phyloP scores from a whole-genome alignment of 768 basidiomycete species.

The Kwoniella dendrophila region DNA sequence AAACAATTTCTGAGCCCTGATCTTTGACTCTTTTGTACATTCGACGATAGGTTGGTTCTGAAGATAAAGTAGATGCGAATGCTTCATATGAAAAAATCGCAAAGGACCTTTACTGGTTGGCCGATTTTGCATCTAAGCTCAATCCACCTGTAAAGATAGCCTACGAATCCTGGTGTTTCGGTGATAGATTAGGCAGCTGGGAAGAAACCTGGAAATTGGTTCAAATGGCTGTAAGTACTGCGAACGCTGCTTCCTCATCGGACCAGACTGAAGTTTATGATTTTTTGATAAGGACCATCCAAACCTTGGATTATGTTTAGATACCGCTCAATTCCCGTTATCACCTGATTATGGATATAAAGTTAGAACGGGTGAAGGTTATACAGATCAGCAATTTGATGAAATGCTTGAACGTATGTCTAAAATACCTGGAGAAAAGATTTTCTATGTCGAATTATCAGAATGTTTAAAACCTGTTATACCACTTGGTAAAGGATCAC shows the following conservation, averaged over 20 bases:
- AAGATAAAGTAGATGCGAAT: conserved; percentile 23
- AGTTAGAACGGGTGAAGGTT: conserved; percentile 31
- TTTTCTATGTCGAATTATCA: conserved; percentile 44
- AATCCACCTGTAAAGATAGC: conserved; percentile 36
- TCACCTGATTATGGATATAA: conserved; percentile 42
- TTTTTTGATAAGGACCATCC: conserved; percentile 25
- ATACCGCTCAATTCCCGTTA: conserved; percentile 41
- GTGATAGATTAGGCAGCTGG: conserved; percentile 31
- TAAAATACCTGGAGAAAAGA: conserved; percentile 35
- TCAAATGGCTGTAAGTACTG: conserved; percentile 4
- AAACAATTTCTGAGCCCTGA: too few species aligned
- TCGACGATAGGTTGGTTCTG: conserved; percentile 24
- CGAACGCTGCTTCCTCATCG: not conserved
- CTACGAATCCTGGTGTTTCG: conserved; percentile 44
- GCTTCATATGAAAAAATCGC: conserved; percentile 19
- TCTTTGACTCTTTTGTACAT: not conserved
- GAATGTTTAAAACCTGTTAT: conserved; percentile 23
- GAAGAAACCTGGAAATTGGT: conserved; percentile 39
- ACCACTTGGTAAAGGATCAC: conserved; percentile 18
- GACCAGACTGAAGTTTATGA: not conserved
- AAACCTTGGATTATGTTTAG: conserved; percentile 43
- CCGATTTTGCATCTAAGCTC: conserved; percentile 30
- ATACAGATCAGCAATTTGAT: conserved; percentile 24
- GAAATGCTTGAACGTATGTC: conserved; percentile 16
- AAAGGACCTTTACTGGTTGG: conserved; percentile 33